Evolutionary conservation across 768 basidiomycete species (phyloP).

Genomic region (Leccinum disarticulatum): DNA sequence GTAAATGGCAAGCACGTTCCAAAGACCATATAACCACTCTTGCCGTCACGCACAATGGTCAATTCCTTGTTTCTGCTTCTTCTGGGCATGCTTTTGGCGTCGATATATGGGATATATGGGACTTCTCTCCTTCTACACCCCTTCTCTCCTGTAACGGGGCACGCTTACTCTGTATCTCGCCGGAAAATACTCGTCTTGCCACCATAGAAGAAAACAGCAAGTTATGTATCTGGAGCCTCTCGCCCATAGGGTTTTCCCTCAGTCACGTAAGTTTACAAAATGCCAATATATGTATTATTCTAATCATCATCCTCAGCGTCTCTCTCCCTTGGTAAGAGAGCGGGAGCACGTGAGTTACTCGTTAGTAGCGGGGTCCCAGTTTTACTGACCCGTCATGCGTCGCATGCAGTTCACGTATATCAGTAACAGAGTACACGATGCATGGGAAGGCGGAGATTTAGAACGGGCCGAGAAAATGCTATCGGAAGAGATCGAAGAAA

Average conservation of each 20-base stretch:
- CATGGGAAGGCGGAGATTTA: slow-evolving; percentile 12
- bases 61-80: slow-evolving; percentile 14
- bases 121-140: neutral
- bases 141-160: slow-evolving; percentile 1
- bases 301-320: slow-evolving; percentile 5
- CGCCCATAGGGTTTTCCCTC: neutral
- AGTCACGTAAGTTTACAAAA: slow-evolving; percentile 3
- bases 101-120: slow-evolving; percentile 16
- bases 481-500: slow-evolving; percentile 11
- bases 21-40: slow-evolving; percentile 10
- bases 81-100: neutral
- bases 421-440: neutral
- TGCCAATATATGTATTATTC: neutral
- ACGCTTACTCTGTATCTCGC: slow-evolving; percentile 1
- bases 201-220: neutral
- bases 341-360: slow-evolving; percentile 8
- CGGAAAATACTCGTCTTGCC: slow-evolving; percentile 4
- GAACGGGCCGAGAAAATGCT: slow-evolving; percentile 6
- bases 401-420: slow-evolving; percentile 14
- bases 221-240: slow-evolving; percentile 3
- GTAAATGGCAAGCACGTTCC: neutral
- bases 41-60: neutral
- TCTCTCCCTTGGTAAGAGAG: neutral
- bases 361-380: neutral
- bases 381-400: neutral